Conservation (phyloP, 805 yeast genomes). For the Candida montana region DNA sequence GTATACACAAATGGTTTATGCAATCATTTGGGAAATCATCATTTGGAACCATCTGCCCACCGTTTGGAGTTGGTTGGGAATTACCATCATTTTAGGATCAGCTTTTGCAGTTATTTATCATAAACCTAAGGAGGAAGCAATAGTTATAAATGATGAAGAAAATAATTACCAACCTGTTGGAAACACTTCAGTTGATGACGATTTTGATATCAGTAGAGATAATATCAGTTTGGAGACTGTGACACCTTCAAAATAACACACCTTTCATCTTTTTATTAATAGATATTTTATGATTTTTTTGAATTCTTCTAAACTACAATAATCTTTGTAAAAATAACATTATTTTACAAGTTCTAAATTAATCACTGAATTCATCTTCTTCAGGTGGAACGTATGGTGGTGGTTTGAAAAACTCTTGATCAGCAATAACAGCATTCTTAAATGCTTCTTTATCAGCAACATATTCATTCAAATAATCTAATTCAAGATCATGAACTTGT, state of each 20-base stretch:
- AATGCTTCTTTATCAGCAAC: constrained; percentile 54
- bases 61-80: constrained; percentile 63
- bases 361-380: constrained; percentile 29
- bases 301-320: too few relatives aligned
- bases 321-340: too few relatives aligned
- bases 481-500: constrained; percentile 89
- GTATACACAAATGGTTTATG: constrained; percentile 74
- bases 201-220: background rate
- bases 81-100: constrained; percentile 56
- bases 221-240: background rate
- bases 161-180: background rate
- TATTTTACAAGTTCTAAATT: too few relatives aligned
- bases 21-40: constrained; percentile 66
- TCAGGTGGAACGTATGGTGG: constrained; percentile 57
- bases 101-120: constrained; percentile 56
- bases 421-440: constrained; percentile 36
- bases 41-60: constrained; percentile 75
- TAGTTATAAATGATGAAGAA: background rate
- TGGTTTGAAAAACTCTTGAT: constrained; percentile 72
- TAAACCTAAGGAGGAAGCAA: constrained; percentile 32
- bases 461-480: constrained; percentile 77
- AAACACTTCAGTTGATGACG: background rate
- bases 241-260: background rate
- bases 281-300: too few relatives aligned
- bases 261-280: background rate